Conservation (phyloP, 179 eudicot genomes). For the Heliamphora pulchella region DNA sequence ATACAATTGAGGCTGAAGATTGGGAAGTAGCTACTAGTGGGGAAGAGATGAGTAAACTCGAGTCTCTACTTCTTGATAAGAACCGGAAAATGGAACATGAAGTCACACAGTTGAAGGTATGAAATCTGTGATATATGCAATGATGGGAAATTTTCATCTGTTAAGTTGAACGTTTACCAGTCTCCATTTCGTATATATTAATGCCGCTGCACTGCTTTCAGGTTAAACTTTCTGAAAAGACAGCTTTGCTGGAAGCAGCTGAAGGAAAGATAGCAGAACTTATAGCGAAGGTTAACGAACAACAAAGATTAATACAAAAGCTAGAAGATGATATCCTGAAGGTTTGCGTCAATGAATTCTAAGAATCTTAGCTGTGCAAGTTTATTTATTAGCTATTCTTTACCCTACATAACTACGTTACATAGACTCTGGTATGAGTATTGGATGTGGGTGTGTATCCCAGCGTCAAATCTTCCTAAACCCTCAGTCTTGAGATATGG, state of each 20-base stretch:
- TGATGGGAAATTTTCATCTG: not conserved
- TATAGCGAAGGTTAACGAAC: slow-evolving; percentile 59
- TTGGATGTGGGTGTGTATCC: too few relatives aligned
- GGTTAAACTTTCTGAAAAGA: slow-evolving; percentile 86
- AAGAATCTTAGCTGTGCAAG: not conserved
- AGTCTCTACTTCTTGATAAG: slow-evolving; percentile 91
- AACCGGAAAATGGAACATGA: slow-evolving; percentile 98
- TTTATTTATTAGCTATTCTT: not conserved
- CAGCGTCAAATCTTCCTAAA: too few relatives aligned
- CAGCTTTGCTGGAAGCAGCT: slow-evolving; percentile 71
- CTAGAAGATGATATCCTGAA: slow-evolving; percentile 95
- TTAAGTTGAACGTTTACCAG: not conserved
- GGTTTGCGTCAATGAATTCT: slow-evolving; percentile 33
- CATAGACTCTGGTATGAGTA: too few relatives aligned
- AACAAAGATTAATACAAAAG: slow-evolving; percentile 82
- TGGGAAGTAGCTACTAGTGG: slow-evolving; percentile 99
- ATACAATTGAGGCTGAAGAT: slow-evolving; percentile 99
- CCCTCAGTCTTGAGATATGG: too few relatives aligned
- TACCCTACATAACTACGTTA: too few relatives aligned
- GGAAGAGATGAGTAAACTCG: slow-evolving; percentile 98
- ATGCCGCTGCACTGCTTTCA: slow-evolving; percentile 22
- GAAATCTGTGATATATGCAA: not conserved
- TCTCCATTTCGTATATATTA: not conserved
- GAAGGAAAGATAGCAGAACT: slow-evolving; percentile 72
- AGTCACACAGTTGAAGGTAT: slow-evolving; percentile 87